A percentile compares a stretch with the other conserved stretches of the same genome.
These are phyloP conservation scores for Podospora tetraspora DNA, from an alignment of 495 filamentous ascomycete species.

Conservation along the genomic window DNA sequence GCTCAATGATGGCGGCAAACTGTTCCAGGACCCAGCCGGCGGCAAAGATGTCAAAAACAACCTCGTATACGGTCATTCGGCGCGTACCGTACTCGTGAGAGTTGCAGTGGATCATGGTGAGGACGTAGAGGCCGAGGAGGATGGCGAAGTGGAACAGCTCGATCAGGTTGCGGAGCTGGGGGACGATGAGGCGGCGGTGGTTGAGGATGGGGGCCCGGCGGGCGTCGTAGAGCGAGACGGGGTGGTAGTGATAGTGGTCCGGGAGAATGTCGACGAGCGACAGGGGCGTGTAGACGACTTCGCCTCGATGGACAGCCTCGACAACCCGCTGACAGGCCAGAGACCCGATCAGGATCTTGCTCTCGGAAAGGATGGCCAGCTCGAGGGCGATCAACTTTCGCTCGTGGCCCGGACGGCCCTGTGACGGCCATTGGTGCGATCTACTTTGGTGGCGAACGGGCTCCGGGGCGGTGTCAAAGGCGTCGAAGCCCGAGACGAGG, in stretches of 20 bases:
- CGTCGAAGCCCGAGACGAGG: conserved; percentile 58
- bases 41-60: conserved; percentile 52
- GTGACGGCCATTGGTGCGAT: conserved; percentile 40
- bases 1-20: conserved; percentile 59
- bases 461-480: conserved; percentile 53
- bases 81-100: conserved; percentile 31
- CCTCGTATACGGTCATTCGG: conserved; percentile 46
- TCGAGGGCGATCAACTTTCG: conserved; percentile 56
- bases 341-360: conserved; percentile 53
- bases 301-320: conserved; percentile 53
- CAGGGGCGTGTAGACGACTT: conserved; percentile 56
- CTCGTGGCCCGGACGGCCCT: conserved; percentile 47
- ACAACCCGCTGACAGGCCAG: conserved; percentile 56
- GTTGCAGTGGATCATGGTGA: conserved; percentile 49
- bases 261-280: conserved; percentile 60
- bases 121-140: conserved; percentile 51
- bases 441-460: conserved; percentile 37
- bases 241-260: conserved; percentile 60
- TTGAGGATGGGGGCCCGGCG: conserved; percentile 54
- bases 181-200: conserved; percentile 61
- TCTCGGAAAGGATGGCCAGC: conserved; percentile 58
- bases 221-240: conserved; percentile 58
- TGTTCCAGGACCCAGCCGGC: conserved; percentile 59
- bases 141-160: conserved; percentile 55
- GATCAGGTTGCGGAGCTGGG: conserved; percentile 52